A percentile compares a stretch with the other conserved stretches of the same genome.
Evolutionary conservation across 768 basidiomycete species (phyloP).

Genomic region (Boletus reticuloceps): DNA sequence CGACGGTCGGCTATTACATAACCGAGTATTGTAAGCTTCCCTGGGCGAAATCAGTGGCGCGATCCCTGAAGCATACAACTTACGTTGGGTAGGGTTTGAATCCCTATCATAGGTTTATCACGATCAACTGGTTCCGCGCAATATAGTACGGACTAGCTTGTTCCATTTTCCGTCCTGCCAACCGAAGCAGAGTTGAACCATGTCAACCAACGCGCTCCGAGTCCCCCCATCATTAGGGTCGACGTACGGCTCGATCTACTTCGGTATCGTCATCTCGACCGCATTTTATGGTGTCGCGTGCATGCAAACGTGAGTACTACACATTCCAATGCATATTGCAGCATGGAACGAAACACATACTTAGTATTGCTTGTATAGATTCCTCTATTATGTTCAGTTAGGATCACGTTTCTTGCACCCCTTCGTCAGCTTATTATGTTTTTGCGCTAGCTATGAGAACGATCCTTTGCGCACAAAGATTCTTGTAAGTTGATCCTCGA

Average conservation of each 20-base stretch:
- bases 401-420: not conserved
- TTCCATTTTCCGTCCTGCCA: too few relatives aligned
- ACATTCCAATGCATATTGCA: not conserved
- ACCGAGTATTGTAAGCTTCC: too few relatives aligned
- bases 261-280: not conserved
- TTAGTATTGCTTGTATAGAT: not conserved
- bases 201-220: not conserved
- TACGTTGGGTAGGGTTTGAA: too few relatives aligned
- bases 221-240: too few relatives aligned
- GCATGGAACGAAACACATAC: too few relatives aligned
- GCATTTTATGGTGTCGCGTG: slow-evolving; percentile 4
- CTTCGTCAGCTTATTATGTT: not conserved
- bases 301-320: slow-evolving; percentile 7
- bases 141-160: too few relatives aligned
- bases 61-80: too few relatives aligned
- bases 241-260: not conserved
- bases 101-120: too few relatives aligned
- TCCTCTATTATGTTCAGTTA: slow-evolving; percentile 8
- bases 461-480: slow-evolving; percentile 1
- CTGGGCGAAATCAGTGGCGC: too few relatives aligned
- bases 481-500: not conserved
- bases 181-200: not conserved
- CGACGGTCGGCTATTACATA: too few relatives aligned
- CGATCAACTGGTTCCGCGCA: too few relatives aligned
- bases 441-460: slow-evolving; percentile 1